These are phyloP conservation scores for Trifolium pratense DNA, from an alignment of 306 rosid genomes.

Conservation along the genomic window DNA sequence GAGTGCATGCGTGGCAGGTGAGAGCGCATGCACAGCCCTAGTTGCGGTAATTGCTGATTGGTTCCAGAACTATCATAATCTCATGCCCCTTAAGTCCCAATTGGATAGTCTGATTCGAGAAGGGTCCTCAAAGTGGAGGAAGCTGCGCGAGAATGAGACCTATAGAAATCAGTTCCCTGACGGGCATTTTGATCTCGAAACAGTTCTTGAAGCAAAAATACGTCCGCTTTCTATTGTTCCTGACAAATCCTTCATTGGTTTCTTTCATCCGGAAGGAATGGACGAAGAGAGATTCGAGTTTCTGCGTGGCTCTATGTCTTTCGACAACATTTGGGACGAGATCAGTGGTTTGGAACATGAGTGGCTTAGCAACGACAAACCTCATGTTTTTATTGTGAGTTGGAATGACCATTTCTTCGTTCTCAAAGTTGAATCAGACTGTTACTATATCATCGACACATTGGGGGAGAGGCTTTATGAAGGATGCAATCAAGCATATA, in stretches of 20 bases:
- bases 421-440: slow-evolving; percentile 88
- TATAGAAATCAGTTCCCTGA: slow-evolving; percentile 82
- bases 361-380: slow-evolving; percentile 55
- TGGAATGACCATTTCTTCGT: slow-evolving; percentile 99
- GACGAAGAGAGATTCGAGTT: slow-evolving; percentile 80
- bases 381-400: slow-evolving; percentile 80
- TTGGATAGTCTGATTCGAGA: slow-evolving; percentile 89
- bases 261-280: slow-evolving; percentile 92
- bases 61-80: slow-evolving; percentile 76
- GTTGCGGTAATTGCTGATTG: slow-evolving; percentile 98
- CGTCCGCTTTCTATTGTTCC: slow-evolving; percentile 81
- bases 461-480: slow-evolving; percentile 96
- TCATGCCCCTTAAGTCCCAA: slow-evolving; percentile 92
- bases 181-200: slow-evolving; percentile 94
- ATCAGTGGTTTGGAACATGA: slow-evolving; percentile 62
- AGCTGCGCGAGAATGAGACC: slow-evolving; percentile 71
- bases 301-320: slow-evolving; percentile 91
- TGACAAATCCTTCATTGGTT: slow-evolving; percentile 80
- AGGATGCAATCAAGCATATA: slow-evolving; percentile 92
- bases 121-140: slow-evolving; percentile 95
- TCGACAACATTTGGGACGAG: slow-evolving; percentile 97
- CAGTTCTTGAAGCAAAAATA: slow-evolving; percentile 83
- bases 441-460: slow-evolving; percentile 88
- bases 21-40: slow-evolving; percentile 97
- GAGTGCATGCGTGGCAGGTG: slow-evolving; percentile 93